Evolutionary conservation across 2,329 filamentous ascomycete species (phyloP).

Genomic region (Colletotrichum trifolii): DNA sequence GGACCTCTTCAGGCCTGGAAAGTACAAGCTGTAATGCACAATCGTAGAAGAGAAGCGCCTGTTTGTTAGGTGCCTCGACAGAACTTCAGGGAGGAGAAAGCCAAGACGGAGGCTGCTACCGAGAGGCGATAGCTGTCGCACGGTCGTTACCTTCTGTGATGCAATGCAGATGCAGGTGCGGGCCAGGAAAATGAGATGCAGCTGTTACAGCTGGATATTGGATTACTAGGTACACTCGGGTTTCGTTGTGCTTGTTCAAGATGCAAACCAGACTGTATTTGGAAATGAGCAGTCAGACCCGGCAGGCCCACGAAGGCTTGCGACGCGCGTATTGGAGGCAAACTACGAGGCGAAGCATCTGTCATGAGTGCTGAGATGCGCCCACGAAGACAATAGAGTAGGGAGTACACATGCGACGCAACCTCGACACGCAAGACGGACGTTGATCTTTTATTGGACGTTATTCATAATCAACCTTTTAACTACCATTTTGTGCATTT

Average conservation of each 20-base stretch:
- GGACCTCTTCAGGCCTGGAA: not conserved
- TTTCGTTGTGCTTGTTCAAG: constrained; percentile 1
- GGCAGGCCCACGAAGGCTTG: not conserved
- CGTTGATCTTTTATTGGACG: too few species aligned
- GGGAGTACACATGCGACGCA: not conserved
- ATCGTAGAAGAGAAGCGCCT: too few species aligned
- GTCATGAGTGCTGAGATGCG: constrained; percentile 12
- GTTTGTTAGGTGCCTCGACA: too few species aligned
- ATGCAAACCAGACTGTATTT: not conserved
- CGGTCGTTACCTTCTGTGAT: not conserved
- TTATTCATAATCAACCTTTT: too few species aligned
- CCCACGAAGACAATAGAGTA: not conserved
- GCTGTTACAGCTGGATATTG: not conserved
- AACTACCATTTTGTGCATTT: too few species aligned
- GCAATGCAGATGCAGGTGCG: not conserved
- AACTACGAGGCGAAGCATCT: constrained; percentile 3
- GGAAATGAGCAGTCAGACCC: too few species aligned
- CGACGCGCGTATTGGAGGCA: constrained; percentile 11
- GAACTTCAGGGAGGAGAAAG: too few species aligned
- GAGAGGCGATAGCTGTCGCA: constrained; percentile 9
- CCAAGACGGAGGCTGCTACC: not conserved
- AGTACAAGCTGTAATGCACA: not conserved
- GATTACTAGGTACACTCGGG: too few species aligned
- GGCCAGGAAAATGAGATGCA: not conserved
- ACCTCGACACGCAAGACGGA: constrained; percentile 13